These are phyloP conservation scores for Aspergillus biplanus DNA, from an alignment of 495 filamentous ascomycete species.

Conservation along the genomic window DNA sequence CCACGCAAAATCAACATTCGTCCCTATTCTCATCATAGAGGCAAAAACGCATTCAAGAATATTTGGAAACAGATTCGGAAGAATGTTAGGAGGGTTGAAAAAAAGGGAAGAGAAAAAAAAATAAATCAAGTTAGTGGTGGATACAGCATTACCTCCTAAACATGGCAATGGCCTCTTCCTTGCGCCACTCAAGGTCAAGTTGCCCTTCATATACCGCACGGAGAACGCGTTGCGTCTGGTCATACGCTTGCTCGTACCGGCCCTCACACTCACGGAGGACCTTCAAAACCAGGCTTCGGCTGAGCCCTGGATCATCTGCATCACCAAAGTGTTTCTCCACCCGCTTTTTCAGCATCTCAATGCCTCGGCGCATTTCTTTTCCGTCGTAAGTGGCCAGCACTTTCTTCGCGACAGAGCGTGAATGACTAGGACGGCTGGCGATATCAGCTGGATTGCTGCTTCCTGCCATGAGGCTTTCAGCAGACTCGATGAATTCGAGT, in stretches of 20 bases:
- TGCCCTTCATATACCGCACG: slow-evolving; percentile 66
- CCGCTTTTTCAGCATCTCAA: slow-evolving; percentile 82
- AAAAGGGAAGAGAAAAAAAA: slow-evolving; percentile 12
- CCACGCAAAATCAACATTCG: neutral
- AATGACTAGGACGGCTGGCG: slow-evolving; percentile 76
- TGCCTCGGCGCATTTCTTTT: slow-evolving; percentile 81
- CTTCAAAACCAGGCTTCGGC: slow-evolving; percentile 69
- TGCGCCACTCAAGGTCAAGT: slow-evolving; percentile 63
- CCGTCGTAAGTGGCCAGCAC: slow-evolving; percentile 75
- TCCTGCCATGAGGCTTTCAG: slow-evolving; percentile 66
- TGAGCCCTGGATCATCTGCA: slow-evolving; percentile 72
- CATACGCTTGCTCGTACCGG: slow-evolving; percentile 73
- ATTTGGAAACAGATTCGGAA: neutral
- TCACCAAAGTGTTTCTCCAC: slow-evolving; percentile 97
- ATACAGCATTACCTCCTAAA: slow-evolving; percentile 49
- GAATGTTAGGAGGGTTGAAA: neutral
- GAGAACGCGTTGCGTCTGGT: slow-evolving; percentile 67
- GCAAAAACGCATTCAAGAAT: neutral
- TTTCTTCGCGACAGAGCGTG: slow-evolving; percentile 81
- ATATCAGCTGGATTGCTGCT: slow-evolving; percentile 52
- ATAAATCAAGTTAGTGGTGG: slow-evolving; percentile 9
- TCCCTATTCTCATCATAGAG: neutral
- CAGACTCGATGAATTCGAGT: slow-evolving; percentile 84
- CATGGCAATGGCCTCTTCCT: slow-evolving; percentile 57
- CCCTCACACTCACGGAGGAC: slow-evolving; percentile 81